Evolutionary conservation across 73 alveolate species (phyloP), one percentile per base, ranked within the genome.

Genomic region (Paramecium pentaurelia): DNA sequence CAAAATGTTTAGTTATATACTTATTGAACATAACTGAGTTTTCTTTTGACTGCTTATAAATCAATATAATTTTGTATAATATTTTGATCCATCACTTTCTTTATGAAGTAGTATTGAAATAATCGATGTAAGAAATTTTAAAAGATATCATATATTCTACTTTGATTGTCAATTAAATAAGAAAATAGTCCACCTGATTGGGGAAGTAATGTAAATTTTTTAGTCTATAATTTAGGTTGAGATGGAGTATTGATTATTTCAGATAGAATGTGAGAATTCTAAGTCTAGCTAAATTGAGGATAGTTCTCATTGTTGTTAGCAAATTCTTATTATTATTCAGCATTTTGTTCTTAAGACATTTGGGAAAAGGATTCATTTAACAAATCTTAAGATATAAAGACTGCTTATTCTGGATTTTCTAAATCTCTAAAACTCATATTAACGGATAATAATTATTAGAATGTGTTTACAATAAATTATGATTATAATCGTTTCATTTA

Each of bases 351-450:
- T 73, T 73, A 10, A 2, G 84, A 64, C 22, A 64, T 64, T 64
- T 64, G 22, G 9, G 87, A 73, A 44, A 73, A 73, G 60, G 87
- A 73, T 22, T 73, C 87, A 73, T 73, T 73, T 16, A 73, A 10
- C 36, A 73, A 1, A 44, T 73, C 87, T 73, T 73, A n/a, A n/a
- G 87, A 73, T n/a, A 73, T 38, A 38, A 73, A 37, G 14, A 73
- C 47, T 20, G 84, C 87, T 11, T 73, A 20, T 4, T 73, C 60
- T 36, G 40, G 40, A 44, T 64, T 64, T 64, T 64, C 84, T 64
- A 64, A 34, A 64, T 64, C 84, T 64, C 84, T 64, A 10, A 64
- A 64, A 64, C 84, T 64, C 84, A 64, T 64, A 34, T 54, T 64
- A 64, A 64, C 84, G 84, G 84, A 64, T 64, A 64, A 64, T 64